Evolutionary conservation across 331 rosid species (phyloP).

Genomic region (Stylosanthes scabra): DNA sequence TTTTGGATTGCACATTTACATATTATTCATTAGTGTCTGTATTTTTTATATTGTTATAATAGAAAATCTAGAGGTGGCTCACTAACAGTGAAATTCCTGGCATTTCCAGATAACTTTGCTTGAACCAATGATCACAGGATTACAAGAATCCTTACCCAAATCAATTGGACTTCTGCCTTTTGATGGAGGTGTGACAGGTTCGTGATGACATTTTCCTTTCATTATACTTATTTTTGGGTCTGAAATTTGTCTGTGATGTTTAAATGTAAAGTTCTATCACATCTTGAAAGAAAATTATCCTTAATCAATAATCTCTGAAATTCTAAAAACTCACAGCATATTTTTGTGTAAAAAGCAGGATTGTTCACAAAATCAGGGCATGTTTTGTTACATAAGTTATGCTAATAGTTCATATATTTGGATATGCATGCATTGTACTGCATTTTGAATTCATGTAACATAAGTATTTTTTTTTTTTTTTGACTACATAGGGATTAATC

Average conservation of each 20-base stretch:
- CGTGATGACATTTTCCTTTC: constrained; percentile 20
- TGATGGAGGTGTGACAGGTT: constrained; percentile 96
- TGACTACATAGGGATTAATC: constrained; percentile 10
- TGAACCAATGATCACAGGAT: constrained; percentile 90
- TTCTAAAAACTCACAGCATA: neutral
- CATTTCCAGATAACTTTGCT: constrained; percentile 76
- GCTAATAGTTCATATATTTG: constrained; percentile 1
- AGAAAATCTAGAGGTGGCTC: neutral
- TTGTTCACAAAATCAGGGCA: neutral
- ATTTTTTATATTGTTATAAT: neutral
- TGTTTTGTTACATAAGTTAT: neutral
- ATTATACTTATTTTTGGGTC: neutral
- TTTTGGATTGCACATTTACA: no score
- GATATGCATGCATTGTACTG: neutral
- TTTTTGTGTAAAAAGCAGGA: neutral
- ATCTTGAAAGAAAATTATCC: constrained; percentile 2
- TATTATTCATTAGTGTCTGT: no score
- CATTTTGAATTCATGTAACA: neutral
- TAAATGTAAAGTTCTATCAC: neutral
- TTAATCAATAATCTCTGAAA: neutral
- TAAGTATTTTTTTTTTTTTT: no score
- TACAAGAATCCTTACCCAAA: constrained; percentile 95
- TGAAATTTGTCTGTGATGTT: constrained; percentile 21
- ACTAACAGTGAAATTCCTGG: constrained; percentile 30
- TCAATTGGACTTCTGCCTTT: constrained; percentile 96